phyloP scores from a whole-genome alignment of 192 early-diverging fungal genomes.

The Podila epicladia region DNA sequence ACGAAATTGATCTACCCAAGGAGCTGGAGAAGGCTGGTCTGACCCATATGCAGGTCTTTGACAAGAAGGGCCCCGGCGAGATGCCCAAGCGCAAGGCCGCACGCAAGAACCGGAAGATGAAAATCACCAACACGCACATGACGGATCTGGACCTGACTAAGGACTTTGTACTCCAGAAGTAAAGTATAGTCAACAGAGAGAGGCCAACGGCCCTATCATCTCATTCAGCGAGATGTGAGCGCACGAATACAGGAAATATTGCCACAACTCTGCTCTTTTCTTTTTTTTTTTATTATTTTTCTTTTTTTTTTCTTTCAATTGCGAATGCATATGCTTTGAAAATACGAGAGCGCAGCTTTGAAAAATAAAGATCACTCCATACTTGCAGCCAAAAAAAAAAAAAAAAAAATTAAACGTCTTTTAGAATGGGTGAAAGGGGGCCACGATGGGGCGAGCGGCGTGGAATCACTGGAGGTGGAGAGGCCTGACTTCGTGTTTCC shows the following conservation, averaged over 20 bases:
- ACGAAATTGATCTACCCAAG: constrained; percentile 75
- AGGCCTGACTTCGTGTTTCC: not conserved
- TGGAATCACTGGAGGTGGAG: not conserved
- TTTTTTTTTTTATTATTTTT: no score
- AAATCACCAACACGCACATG: constrained; percentile 86
- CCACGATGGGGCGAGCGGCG: not conserved
- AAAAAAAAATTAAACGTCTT: not conserved
- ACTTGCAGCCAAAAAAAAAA: not conserved
- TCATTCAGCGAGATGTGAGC: no score
- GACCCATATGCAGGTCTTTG: constrained; percentile 76
- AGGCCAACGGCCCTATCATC: no score
- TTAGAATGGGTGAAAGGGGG: not conserved
- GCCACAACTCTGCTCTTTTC: no score
- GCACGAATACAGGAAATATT: no score
- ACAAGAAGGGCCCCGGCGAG: constrained; percentile 66
- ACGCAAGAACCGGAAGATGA: constrained; percentile 70
- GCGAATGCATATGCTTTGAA: no score
- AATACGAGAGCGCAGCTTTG: no score
- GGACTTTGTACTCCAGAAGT: constrained; percentile 64
- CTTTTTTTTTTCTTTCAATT: no score
- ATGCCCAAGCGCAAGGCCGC: constrained; percentile 63
- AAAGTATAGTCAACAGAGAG: not conserved
- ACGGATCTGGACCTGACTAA: constrained; percentile 77
- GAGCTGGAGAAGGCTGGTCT: constrained; percentile 78
- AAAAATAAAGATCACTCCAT: no score